Evolutionary conservation across 2,329 filamentous ascomycete species (phyloP).

Genomic region (Fusarium sp.): DNA sequence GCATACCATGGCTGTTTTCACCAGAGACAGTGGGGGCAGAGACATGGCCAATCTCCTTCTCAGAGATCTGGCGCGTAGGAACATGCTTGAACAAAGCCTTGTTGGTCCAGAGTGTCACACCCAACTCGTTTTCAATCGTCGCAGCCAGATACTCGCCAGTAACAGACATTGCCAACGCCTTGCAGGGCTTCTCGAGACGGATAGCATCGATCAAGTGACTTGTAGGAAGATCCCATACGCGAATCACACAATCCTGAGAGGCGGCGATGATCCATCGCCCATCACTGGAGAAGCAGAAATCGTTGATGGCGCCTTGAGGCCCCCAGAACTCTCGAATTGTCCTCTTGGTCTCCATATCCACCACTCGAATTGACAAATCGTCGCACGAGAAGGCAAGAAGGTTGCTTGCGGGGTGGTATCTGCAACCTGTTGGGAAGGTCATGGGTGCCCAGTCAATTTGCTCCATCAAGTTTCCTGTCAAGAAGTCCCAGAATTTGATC

Average conservation of each 20-base stretch:
- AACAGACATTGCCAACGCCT: slow-evolving; percentile 85
- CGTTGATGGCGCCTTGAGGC: slow-evolving; percentile 78
- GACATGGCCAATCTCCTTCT: slow-evolving; percentile 76
- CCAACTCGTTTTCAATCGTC: slow-evolving; percentile 82
- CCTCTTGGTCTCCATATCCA: slow-evolving; percentile 91
- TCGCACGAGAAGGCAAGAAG: slow-evolving; percentile 90
- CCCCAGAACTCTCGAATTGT: slow-evolving; percentile 95
- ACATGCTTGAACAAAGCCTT: slow-evolving; percentile 90
- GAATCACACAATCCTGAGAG: slow-evolving; percentile 81
- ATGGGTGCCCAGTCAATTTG: slow-evolving; percentile 86
- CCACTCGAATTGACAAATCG: slow-evolving; percentile 86
- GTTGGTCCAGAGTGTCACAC: slow-evolving; percentile 97
- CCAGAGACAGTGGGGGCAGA: slow-evolving; percentile 81
- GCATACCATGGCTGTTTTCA: slow-evolving; percentile 80
- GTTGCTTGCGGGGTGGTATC: slow-evolving; percentile 86
- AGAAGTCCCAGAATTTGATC: slow-evolving; percentile 97
- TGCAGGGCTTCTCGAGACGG: slow-evolving; percentile 81
- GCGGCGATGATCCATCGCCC: slow-evolving; percentile 94
- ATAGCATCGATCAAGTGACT: slow-evolving; percentile 96
- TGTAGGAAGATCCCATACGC: slow-evolving; percentile 96
- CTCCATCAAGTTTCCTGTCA: slow-evolving; percentile 81
- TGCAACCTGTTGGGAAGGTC: slow-evolving; percentile 79
- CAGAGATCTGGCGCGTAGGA: slow-evolving; percentile 85
- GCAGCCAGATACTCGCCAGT: slow-evolving; percentile 97
- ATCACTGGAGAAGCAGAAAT: slow-evolving; percentile 91